phyloP scores from a whole-genome alignment of 2,329 filamentous ascomycete species.

The Clonostachys chloroleuca region DNA sequence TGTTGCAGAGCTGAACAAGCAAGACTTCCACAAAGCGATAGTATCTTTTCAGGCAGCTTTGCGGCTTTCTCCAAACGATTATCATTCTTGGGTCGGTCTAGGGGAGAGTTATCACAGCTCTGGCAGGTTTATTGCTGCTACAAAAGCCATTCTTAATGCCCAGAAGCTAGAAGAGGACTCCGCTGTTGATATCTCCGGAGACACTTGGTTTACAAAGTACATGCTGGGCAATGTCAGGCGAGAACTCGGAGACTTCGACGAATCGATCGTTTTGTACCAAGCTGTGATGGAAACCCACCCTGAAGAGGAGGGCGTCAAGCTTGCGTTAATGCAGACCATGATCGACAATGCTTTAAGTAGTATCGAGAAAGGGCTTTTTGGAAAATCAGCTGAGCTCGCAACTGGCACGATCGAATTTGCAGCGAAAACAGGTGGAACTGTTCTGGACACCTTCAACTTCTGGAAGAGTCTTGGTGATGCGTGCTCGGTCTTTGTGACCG shows the following conservation, averaged over 20 bases:
- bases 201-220: slow-evolving; percentile 94
- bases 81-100: slow-evolving; percentile 92
- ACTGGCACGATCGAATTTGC: slow-evolving; percentile 66
- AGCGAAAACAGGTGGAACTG: slow-evolving; percentile 47
- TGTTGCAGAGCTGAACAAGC: slow-evolving; percentile 90
- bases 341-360: slow-evolving; percentile 76
- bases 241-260: slow-evolving; percentile 85
- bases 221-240: slow-evolving; percentile 94
- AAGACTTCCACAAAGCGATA: slow-evolving; percentile 84
- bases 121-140: slow-evolving; percentile 88
- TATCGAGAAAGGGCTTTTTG: slow-evolving; percentile 80
- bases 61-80: slow-evolving; percentile 78
- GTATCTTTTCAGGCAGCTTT: slow-evolving; percentile 89
- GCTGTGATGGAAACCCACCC: slow-evolving; percentile 65
- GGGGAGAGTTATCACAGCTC: slow-evolving; percentile 98
- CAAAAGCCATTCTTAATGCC: slow-evolving; percentile 84
- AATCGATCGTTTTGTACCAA: slow-evolving; percentile 73
- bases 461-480: slow-evolving; percentile 94
- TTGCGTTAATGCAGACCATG: slow-evolving; percentile 83
- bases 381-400: slow-evolving; percentile 72
- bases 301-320: slow-evolving; percentile 78
- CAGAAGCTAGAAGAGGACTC: slow-evolving; percentile 65
- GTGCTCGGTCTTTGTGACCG: slow-evolving; percentile 75
- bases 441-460: slow-evolving; percentile 78
- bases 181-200: slow-evolving; percentile 45